These are phyloP conservation scores for Trametes maxima DNA, from an alignment of 768 basidiomycete genomes.

Conservation along the genomic window DNA sequence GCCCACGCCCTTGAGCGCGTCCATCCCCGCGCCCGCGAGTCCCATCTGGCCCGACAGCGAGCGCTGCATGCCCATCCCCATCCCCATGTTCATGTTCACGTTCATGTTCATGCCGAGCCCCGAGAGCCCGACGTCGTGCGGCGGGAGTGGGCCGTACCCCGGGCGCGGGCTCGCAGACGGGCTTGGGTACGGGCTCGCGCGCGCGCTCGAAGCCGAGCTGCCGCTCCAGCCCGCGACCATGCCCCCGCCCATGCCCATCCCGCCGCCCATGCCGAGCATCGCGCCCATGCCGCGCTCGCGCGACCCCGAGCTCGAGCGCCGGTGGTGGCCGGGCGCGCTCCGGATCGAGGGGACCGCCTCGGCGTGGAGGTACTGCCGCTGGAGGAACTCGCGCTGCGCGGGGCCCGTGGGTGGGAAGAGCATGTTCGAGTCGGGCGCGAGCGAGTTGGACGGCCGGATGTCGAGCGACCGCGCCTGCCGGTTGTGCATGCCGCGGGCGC, in stretches of 20 bases:
- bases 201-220: constrained; percentile 30
- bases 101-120: constrained; percentile 16
- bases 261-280: constrained; percentile 19
- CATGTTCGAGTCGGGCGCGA: constrained; percentile 18
- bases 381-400: constrained; percentile 46
- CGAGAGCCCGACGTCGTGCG: constrained; percentile 16
- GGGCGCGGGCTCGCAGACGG: constrained; percentile 67
- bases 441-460: constrained; percentile 42
- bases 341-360: constrained; percentile 38
- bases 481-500: constrained; percentile 42
- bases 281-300: constrained; percentile 32
- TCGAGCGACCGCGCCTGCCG: constrained; percentile 68
- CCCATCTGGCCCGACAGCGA: constrained; percentile 24
- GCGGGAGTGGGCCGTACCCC: constrained; percentile 49
- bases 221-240: constrained; percentile 26
- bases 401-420: constrained; percentile 34
- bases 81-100: constrained; percentile 22
- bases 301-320: constrained; percentile 46
- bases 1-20: constrained; percentile 4
- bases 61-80: constrained; percentile 23
- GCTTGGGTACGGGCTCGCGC: constrained; percentile 66
- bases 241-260: constrained; percentile 17
- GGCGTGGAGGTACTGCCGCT: constrained; percentile 45
- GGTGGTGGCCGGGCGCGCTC: constrained; percentile 40
- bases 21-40: constrained; percentile 2